Percentiles rank a stretch among this genome's conserved stretches.
phyloP scores from a whole-genome alignment of 2,329 filamentous ascomycete genomes.

The Xylariaceae sp. region DNA sequence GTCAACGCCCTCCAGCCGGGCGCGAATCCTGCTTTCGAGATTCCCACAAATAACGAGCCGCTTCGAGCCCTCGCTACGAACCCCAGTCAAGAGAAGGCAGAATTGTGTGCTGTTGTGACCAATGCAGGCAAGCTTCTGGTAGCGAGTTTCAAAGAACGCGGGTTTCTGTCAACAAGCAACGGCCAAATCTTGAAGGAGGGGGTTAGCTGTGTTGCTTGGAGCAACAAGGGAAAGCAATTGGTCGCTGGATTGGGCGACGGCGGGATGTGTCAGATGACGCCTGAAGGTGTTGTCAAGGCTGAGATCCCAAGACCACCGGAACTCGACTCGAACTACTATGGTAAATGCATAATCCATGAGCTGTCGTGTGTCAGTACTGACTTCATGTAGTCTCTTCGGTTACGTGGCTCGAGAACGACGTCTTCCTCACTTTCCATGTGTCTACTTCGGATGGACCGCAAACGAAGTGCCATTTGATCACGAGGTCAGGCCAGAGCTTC shows the following conservation, averaged over 20 bases:
- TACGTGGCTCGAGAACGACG: slow-evolving; percentile 80
- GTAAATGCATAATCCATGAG: slow-evolving; percentile 42
- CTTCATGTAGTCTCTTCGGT: slow-evolving; percentile 63
- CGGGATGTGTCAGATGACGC: slow-evolving; percentile 75
- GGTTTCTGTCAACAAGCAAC: slow-evolving; percentile 51
- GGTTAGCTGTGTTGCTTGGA: slow-evolving; percentile 86
- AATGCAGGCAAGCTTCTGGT: slow-evolving; percentile 75
- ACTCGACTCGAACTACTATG: slow-evolving; percentile 58
- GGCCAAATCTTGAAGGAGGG: slow-evolving; percentile 63
- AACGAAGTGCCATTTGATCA: slow-evolving; percentile 76
- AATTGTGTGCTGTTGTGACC: slow-evolving; percentile 76
- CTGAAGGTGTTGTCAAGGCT: slow-evolving; percentile 69
- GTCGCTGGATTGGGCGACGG: slow-evolving; percentile 81
- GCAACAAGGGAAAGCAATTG: slow-evolving; percentile 85
- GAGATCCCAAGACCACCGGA: slow-evolving; percentile 72
- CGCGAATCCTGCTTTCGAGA: slow-evolving; percentile 63
- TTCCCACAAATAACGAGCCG: slow-evolving; percentile 68
- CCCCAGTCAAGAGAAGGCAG: slow-evolving; percentile 65
- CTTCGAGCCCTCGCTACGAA: slow-evolving; percentile 76
- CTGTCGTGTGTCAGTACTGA: slow-evolving; percentile 17
- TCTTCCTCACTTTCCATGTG: slow-evolving; percentile 80
- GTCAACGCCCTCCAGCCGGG: slow-evolving; percentile 62
- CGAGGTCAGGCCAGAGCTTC: slow-evolving; percentile 59
- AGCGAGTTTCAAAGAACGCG: slow-evolving; percentile 67
- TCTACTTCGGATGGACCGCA: slow-evolving; percentile 52